Evolutionary conservation across 169 alveolate genomes (phyloP), one percentile per base, ranked within the genome.

Genomic region (Plasmodium vinckei): DNA sequence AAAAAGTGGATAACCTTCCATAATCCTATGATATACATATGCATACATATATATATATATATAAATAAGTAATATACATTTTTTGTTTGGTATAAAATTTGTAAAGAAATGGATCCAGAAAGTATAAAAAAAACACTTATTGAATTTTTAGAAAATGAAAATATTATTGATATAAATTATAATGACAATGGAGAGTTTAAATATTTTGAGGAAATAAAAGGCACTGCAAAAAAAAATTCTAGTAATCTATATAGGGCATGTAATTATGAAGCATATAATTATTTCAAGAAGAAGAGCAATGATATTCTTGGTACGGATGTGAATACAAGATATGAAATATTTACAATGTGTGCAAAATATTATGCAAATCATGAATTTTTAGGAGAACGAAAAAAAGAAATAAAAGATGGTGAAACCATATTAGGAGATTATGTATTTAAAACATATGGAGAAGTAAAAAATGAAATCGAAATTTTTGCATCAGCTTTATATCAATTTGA

Each of bases 371-470:
- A 56, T 12, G 77, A 82, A n/a, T 44, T 67, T 67, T 67, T 82
- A 51, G 90, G 90, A 53, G 90, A 82, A 82, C 67, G 90, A 51
- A 82, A 82, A 82, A 82, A 68, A 60, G 90, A 82, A 68, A 59
- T 82, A 82, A 56, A 51, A 23, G 77, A 69, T 1, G 57, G 67
- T 19, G 65, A 82, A 53, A 51, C 65, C 17, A 23, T 82, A 53
- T 70, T 82, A 17, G 90, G 90, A n/a, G 79, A 12, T 12, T 82
- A 82, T 27, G 27, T 72, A 53, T 82, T 82, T 70, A 82, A 82
- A 67, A 82, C 90, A 13, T 82, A 82, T 82, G 84, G 54, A 44
- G 63, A 82, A 54, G 69, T 82, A 51, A 82, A 82, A 54, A 82
- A 82, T 56, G 90, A 82, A 57, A 53, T 82, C 1, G 90, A 82